phyloP scores from a whole-genome alignment of 805 yeast genomes.

The Lipomyces anomalus region DNA sequence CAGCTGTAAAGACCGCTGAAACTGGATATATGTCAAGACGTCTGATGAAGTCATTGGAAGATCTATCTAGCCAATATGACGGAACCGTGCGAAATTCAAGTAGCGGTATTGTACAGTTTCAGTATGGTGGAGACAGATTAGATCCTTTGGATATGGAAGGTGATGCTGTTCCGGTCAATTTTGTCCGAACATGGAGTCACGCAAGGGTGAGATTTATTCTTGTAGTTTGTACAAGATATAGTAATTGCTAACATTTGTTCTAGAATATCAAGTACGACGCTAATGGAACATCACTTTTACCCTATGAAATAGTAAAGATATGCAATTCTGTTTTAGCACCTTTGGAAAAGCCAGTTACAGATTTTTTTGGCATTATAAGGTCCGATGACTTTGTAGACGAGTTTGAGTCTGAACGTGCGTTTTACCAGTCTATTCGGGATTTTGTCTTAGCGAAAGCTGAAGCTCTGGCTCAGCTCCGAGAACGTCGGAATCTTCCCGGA shows the following conservation, averaged over 20 bases:
- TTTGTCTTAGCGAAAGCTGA: constrained; percentile 55
- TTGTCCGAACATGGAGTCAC: constrained; percentile 91
- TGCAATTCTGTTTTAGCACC: constrained; percentile 56
- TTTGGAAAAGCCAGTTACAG: constrained; percentile 55
- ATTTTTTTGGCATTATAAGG: constrained; percentile 60
- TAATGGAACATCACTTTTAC: constrained; percentile 52
- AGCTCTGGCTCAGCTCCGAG: constrained; percentile 53
- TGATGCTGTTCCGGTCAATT: constrained; percentile 93
- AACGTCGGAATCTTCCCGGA: constrained; percentile 45
- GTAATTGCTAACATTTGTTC: too few relatives aligned
- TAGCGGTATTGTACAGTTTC: constrained; percentile 94
- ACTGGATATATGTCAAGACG: constrained; percentile 98
- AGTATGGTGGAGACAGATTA: constrained; percentile 96
- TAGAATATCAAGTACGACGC: constrained; percentile 59
- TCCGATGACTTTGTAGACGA: constrained; percentile 61
- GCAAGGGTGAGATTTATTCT: too few relatives aligned
- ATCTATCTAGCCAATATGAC: constrained; percentile 88
- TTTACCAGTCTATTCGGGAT: constrained; percentile 67
- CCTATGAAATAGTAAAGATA: constrained; percentile 58
- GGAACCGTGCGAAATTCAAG: constrained; percentile 91
- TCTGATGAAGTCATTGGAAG: constrained; percentile 95
- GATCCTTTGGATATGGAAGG: constrained; percentile 99
- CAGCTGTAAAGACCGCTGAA: constrained; percentile 99
- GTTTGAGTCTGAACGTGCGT: constrained; percentile 79
- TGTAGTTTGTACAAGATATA: too few relatives aligned